Percentiles rank a stretch among this genome's conserved stretches.
Conservation (phyloP, 1,284 basidiomycete species). For the Clitocybe nebularis region DNA sequence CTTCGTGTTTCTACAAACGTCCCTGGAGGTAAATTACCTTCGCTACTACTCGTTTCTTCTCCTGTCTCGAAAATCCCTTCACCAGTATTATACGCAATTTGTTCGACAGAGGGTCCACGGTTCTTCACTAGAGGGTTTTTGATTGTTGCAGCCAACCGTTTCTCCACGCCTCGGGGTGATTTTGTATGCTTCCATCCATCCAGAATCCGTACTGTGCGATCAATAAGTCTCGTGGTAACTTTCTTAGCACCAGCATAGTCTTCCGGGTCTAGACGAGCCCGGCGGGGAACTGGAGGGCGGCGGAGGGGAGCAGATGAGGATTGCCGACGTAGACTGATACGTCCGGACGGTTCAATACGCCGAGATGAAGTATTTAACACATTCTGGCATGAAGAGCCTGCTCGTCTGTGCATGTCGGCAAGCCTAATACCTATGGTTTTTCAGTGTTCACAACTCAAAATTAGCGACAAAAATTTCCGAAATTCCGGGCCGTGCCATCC, state of each 20-base stretch:
- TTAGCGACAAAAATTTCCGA: background rate
- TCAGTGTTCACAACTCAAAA: background rate
- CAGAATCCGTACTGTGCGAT: constrained; percentile 10
- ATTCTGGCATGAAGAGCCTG: constrained; percentile 6
- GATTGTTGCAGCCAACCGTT: constrained; percentile 13
- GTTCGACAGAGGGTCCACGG: constrained; percentile 18
- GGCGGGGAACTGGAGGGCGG: constrained; percentile 1
- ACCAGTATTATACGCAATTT: constrained; percentile 16
- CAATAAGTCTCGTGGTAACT: constrained; percentile 11
- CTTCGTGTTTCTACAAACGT: constrained; percentile 60
- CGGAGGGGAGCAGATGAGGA: background rate
- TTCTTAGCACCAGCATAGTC: constrained; percentile 2
- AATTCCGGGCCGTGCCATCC: constrained; percentile 12
- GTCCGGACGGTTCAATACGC: background rate
- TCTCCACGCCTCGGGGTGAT: constrained; percentile 21
- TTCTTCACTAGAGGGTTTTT: background rate
- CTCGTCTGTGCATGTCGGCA: constrained; percentile 19
- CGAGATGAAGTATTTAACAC: background rate
- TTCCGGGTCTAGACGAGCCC: background rate
- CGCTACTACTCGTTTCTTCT: constrained; percentile 15
- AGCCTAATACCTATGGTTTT: too few relatives aligned
- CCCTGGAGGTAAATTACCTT: constrained; percentile 33
- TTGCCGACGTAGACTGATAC: constrained; percentile 3
- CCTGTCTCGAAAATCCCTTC: constrained; percentile 14
- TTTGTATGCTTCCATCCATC: constrained; percentile 18